Evolutionary conservation across 352 stramenopile species (phyloP).

Genomic region (Pythium catenulatum): DNA sequence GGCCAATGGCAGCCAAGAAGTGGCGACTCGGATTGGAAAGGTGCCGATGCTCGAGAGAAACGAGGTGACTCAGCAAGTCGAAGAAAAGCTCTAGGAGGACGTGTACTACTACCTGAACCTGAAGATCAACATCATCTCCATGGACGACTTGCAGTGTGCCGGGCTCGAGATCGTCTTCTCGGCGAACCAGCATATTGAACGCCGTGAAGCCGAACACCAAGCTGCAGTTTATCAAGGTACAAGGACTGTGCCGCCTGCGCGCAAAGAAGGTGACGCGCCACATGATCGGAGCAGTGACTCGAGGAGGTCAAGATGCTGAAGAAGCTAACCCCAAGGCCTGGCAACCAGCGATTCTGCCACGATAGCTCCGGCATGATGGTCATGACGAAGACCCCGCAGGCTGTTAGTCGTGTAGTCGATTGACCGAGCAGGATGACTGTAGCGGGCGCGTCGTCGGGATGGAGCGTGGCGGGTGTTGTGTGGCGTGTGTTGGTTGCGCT

Average conservation of each 20-base stretch:
- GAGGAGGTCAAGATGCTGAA: neutral
- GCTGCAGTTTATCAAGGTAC: neutral
- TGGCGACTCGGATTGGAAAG: neutral
- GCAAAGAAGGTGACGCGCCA: neutral
- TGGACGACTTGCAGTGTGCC: neutral
- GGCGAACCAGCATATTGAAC: neutral
- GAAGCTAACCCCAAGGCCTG: neutral
- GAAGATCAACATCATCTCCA: slow-evolving; percentile 1
- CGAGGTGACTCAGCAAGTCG: neutral
- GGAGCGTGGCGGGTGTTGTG: too few species aligned
- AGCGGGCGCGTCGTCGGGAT: too few species aligned
- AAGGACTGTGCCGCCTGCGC: neutral
- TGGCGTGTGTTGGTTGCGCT: too few species aligned
- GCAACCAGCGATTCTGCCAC: slow-evolving; percentile 9
- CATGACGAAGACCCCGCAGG: neutral
- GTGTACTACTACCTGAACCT: slow-evolving; percentile 5
- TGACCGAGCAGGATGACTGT: too few species aligned
- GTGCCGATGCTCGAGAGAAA: neutral
- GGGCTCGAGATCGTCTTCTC: neutral
- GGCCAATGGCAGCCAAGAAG: neutral
- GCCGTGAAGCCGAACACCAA: neutral
- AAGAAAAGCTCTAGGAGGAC: neutral
- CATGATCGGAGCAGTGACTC: neutral
- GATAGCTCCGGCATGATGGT: neutral
- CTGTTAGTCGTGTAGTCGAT: neutral